phyloP scores from a whole-genome alignment of 106 monocot genomes.

The Iris macrosiphon region DNA sequence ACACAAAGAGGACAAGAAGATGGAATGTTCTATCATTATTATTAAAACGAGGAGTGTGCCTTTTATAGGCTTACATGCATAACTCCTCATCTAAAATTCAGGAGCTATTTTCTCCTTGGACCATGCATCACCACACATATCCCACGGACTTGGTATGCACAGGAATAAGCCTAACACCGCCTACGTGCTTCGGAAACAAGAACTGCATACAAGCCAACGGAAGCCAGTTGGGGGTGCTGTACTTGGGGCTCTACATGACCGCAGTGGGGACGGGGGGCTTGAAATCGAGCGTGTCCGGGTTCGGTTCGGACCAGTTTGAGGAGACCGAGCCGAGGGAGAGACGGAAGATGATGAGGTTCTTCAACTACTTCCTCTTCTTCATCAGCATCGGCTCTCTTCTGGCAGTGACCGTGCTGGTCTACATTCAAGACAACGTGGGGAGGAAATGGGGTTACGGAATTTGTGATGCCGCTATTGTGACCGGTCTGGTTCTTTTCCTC shows the following conservation, averaged over 20 bases:
- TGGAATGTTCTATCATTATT: too few relatives aligned
- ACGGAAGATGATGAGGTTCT: constrained; percentile 27
- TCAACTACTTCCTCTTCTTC: constrained; percentile 22
- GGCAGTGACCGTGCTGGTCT: constrained; percentile 49
- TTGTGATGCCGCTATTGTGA: constrained; percentile 27
- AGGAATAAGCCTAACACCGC: constrained; percentile 50
- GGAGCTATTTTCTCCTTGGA: too few relatives aligned
- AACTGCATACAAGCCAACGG: constrained; percentile 32
- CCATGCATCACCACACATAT: too few relatives aligned
- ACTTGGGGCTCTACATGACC: constrained; percentile 52
- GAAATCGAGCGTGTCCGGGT: constrained; percentile 36
- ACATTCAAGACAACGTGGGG: constrained; percentile 41
- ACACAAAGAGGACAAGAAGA: too few relatives aligned
- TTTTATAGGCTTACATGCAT: too few relatives aligned
- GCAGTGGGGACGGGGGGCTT: constrained; percentile 25
- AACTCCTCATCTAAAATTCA: too few relatives aligned
- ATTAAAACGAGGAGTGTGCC: too few relatives aligned
- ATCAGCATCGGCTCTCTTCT: constrained; percentile 39
- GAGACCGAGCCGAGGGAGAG: constrained; percentile 30
- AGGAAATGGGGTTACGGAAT: constrained; percentile 45
- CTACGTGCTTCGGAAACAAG: constrained; percentile 14
- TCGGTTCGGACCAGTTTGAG: constrained; percentile 57
- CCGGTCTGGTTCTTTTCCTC: constrained; percentile 30
- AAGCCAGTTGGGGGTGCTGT: constrained; percentile 43
- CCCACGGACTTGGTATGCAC: too few relatives aligned